Conservation (phyloP, 208 protist genomes). For the Trypanosoma platydactyli region DNA sequence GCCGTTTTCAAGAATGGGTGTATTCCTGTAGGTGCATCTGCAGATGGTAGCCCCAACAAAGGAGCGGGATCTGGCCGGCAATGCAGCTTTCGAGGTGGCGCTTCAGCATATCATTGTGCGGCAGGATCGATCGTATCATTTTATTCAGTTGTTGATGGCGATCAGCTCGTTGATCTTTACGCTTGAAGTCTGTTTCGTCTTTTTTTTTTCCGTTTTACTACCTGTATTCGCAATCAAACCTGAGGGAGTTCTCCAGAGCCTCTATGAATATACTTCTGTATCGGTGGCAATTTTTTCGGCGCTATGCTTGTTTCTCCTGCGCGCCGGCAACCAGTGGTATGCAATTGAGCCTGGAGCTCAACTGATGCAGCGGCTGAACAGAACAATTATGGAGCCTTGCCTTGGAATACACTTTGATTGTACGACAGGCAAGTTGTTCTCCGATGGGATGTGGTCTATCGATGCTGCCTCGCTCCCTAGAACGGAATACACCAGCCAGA, state of each 20-base stretch:
- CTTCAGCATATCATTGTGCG: constrained; percentile 77
- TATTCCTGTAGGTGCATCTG: neutral
- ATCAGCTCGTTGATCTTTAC: constrained; percentile 69
- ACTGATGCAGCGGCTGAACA: constrained; percentile 73
- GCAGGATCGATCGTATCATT: constrained; percentile 86
- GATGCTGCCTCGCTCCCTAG: constrained; percentile 9
- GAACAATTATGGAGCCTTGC: constrained; percentile 76
- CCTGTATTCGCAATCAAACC: constrained; percentile 43
- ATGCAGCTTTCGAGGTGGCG: constrained; percentile 82
- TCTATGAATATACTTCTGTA: constrained; percentile 27
- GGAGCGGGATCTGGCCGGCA: constrained; percentile 74
- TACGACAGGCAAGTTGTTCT: constrained; percentile 65
- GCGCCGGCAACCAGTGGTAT: constrained; percentile 70
- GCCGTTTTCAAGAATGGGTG: neutral
- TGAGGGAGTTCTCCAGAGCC: constrained; percentile 4
- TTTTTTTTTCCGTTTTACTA: constrained; percentile 36
- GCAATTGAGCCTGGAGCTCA: constrained; percentile 80
- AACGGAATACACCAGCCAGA: constrained; percentile 24
- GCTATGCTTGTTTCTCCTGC: constrained; percentile 60
- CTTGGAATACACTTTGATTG: constrained; percentile 75
- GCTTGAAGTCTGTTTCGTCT: constrained; percentile 40
- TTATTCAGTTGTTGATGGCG: constrained; percentile 71
- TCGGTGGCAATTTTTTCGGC: constrained; percentile 37
- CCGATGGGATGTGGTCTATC: constrained; percentile 38
- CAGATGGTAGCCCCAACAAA: constrained; percentile 33